Conservation (phyloP, 768 basidiomycete species). For the Psilocybe sp. region DNA sequence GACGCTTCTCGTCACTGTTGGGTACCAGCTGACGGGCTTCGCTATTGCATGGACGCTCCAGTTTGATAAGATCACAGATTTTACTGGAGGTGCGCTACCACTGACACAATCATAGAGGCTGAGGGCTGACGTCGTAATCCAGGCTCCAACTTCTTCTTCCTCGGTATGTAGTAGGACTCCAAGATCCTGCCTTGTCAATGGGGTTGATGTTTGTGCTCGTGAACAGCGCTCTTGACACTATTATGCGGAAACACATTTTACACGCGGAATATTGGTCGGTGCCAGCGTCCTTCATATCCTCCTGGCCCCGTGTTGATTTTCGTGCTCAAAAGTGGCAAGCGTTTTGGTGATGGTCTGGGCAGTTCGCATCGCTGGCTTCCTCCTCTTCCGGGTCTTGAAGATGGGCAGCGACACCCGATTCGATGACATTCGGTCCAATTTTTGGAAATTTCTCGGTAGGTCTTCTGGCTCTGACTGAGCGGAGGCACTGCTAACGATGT, state of each 20-base stretch:
- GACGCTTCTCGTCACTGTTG: slow-evolving; percentile 51
- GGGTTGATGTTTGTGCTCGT: background rate
- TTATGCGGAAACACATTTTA: slow-evolving; percentile 58
- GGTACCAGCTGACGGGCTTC: slow-evolving; percentile 61
- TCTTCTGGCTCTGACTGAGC: background rate
- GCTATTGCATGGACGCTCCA: slow-evolving; percentile 65
- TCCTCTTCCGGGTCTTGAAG: slow-evolving; percentile 68
- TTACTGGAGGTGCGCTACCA: slow-evolving; percentile 47
- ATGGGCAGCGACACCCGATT: slow-evolving; percentile 65
- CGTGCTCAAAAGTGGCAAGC: slow-evolving; percentile 35
- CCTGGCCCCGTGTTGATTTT: background rate
- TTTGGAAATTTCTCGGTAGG: slow-evolving; percentile 61
- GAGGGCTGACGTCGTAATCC: background rate
- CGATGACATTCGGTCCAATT: slow-evolving; percentile 62
- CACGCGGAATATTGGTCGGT: slow-evolving; percentile 48
- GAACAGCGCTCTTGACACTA: slow-evolving; percentile 57
- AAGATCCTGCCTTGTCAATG: background rate
- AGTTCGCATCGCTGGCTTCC: slow-evolving; percentile 55
- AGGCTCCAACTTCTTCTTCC: slow-evolving; percentile 67
- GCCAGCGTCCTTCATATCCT: background rate
- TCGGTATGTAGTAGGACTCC: slow-evolving; percentile 32
- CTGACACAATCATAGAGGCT: background rate
- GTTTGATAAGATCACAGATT: slow-evolving; percentile 75
- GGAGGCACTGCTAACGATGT: background rate
- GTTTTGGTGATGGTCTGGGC: slow-evolving; percentile 72